Evolutionary conservation across 2,329 filamentous ascomycete genomes (phyloP).

Genomic region (Chlorencoelia australis): DNA sequence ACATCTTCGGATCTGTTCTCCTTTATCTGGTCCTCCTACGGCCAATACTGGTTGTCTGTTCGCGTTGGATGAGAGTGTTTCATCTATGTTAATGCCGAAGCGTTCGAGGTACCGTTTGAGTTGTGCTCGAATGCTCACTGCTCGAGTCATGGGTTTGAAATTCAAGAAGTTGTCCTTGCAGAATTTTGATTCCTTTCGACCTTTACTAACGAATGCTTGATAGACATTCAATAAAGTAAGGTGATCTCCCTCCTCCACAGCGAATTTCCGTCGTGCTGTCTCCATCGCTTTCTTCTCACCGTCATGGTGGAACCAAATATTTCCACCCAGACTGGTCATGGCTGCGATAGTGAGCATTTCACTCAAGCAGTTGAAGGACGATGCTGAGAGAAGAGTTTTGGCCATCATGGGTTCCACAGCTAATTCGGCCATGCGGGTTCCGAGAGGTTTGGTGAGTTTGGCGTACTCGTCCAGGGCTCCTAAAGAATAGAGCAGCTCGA

Average conservation of each 20-base stretch:
- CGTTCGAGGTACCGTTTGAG: slow-evolving; percentile 79
- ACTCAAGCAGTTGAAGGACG: slow-evolving; percentile 65
- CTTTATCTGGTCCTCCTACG: slow-evolving; percentile 37
- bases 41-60: slow-evolving; percentile 25
- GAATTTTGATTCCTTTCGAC: slow-evolving; percentile 75
- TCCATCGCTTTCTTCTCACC: slow-evolving; percentile 69
- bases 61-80: slow-evolving; percentile 39
- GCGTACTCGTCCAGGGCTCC: slow-evolving; percentile 84
- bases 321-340: slow-evolving; percentile 81
- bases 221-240: slow-evolving; percentile 91
- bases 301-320: slow-evolving; percentile 73
- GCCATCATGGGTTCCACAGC: slow-evolving; percentile 94
- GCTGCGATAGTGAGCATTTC: slow-evolving; percentile 88
- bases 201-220: slow-evolving; percentile 73
- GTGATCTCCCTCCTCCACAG: slow-evolving; percentile 88
- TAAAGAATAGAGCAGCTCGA: slow-evolving; percentile 79
- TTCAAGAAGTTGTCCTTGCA: slow-evolving; percentile 82
- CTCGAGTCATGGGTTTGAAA: slow-evolving; percentile 71
- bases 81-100: slow-evolving; percentile 63
- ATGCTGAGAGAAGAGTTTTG: slow-evolving; percentile 69
- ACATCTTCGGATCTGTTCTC: slow-evolving; percentile 72
- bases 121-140: slow-evolving; percentile 78
- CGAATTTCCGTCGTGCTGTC: slow-evolving; percentile 67
- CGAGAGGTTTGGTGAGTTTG: slow-evolving; percentile 82
- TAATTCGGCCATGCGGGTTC: slow-evolving; percentile 83